Evolutionary conservation across 257 asterid genomes (phyloP).

Genomic region (Haberlea rhodopensis): DNA sequence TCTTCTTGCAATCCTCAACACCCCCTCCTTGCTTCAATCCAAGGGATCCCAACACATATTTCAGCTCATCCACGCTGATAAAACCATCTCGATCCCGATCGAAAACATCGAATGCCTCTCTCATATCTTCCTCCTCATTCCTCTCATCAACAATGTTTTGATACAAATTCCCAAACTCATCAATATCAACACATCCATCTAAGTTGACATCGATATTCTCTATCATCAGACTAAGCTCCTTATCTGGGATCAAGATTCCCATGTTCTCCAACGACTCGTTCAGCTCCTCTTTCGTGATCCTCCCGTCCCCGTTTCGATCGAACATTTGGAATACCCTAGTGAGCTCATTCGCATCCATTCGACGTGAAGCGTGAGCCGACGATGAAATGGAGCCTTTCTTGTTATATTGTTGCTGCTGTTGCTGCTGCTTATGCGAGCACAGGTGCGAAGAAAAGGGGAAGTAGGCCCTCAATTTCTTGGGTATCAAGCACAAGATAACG

Average conservation of each 20-base stretch:
- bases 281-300: conserved; percentile 50
- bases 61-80: conserved; percentile 56
- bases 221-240: conserved; percentile 45
- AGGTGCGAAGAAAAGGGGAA: conserved; percentile 48
- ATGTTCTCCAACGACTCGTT: conserved; percentile 57
- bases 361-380: not conserved
- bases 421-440: conserved; percentile 16
- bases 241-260: conserved; percentile 54
- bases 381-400: conserved; percentile 14
- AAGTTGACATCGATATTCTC: conserved; percentile 45
- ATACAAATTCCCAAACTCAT: conserved; percentile 50
- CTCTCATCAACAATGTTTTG: conserved; percentile 47
- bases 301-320: conserved; percentile 58
- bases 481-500: conserved; percentile 37
- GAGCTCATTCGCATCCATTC: conserved; percentile 53
- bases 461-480: conserved; percentile 43
- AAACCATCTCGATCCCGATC: conserved; percentile 62
- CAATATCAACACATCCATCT: conserved; percentile 59
- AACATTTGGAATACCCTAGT: conserved; percentile 52
- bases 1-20: conserved; percentile 53
- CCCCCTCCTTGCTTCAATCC: conserved; percentile 58
- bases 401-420: conserved; percentile 16
- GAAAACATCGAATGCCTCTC: conserved; percentile 64
- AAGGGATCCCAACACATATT: conserved; percentile 43
- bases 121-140: conserved; percentile 54